A percentile compares a stretch with the other conserved stretches of the same genome.
phyloP scores from a whole-genome alignment of 2,329 filamentous ascomycete genomes.

The Microdochium paspali region DNA sequence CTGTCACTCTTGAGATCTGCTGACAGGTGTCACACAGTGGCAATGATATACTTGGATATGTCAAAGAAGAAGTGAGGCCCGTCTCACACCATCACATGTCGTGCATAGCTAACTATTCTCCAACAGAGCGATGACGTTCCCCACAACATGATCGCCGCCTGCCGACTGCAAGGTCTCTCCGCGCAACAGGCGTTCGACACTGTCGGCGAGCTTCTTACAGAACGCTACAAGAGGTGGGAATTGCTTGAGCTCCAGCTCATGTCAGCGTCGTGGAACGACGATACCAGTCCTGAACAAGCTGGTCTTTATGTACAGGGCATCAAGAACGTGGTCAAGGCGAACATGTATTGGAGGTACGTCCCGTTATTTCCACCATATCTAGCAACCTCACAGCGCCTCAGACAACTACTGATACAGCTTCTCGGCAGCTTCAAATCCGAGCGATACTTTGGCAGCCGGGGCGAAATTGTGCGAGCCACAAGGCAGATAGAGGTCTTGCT shows the following conservation, averaged over 20 bases:
- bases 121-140: constrained; percentile 7
- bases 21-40: not conserved
- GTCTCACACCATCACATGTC: not conserved
- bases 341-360: constrained; percentile 8
- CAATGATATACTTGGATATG: not conserved
- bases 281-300: constrained; percentile 7
- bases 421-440: not conserved
- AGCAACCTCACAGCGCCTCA: too few species aligned
- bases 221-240: constrained; percentile 3
- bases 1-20: too few species aligned
- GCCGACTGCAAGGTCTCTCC: constrained; percentile 7
- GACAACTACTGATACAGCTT: too few species aligned
- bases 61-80: not conserved
- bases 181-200: constrained; percentile 11
- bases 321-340: constrained; percentile 11
- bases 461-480: not conserved
- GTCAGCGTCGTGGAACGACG: not conserved
- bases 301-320: constrained; percentile 13
- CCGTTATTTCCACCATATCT: not conserved
- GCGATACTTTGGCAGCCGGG: not conserved
- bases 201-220: constrained; percentile 8
- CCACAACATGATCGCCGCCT: constrained; percentile 12
- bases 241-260: not conserved
- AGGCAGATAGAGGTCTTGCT: not conserved
- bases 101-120: not conserved